Percentiles rank a stretch among this genome's conserved stretches.
phyloP scores from a whole-genome alignment of 2,329 filamentous ascomycete genomes.

The Waltergamsia citrina region DNA sequence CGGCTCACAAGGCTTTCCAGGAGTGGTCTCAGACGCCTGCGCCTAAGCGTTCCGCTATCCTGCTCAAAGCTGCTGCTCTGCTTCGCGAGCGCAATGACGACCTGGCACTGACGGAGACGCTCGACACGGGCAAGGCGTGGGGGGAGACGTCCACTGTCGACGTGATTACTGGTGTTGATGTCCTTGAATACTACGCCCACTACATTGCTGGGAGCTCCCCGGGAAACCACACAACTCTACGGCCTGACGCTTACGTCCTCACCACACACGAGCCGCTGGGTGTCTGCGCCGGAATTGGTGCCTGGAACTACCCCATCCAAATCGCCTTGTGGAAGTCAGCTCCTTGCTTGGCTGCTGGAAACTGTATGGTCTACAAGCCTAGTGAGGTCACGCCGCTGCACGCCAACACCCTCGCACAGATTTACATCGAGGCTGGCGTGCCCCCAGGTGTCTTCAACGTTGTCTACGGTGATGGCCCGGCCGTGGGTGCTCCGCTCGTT shows the following conservation, averaged over 20 bases:
- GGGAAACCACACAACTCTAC: slow-evolving; percentile 66
- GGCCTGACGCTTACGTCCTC: slow-evolving; percentile 72
- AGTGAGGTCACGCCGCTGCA: slow-evolving; percentile 85
- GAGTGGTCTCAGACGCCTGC: slow-evolving; percentile 68
- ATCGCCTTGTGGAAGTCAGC: slow-evolving; percentile 87
- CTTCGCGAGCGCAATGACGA: slow-evolving; percentile 70
- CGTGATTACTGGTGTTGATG: slow-evolving; percentile 72
- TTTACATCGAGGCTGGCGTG: slow-evolving; percentile 71
- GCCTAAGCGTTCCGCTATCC: slow-evolving; percentile 65
- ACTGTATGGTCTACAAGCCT: slow-evolving; percentile 87
- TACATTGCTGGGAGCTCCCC: slow-evolving; percentile 71
- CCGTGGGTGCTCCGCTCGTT: slow-evolving; percentile 65
- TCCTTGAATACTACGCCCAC: slow-evolving; percentile 79
- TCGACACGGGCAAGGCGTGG: slow-evolving; percentile 80
- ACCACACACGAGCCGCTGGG: slow-evolving; percentile 75
- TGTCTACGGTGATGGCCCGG: slow-evolving; percentile 66
- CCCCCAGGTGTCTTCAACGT: slow-evolving; percentile 83
- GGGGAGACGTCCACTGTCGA: slow-evolving; percentile 81
- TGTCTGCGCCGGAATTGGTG: slow-evolving; percentile 79
- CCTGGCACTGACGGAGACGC: slow-evolving; percentile 69
- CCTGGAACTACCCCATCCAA: slow-evolving; percentile 89
- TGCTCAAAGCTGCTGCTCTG: slow-evolving; percentile 65
- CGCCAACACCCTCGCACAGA: slow-evolving; percentile 61
- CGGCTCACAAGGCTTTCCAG: slow-evolving; percentile 63
- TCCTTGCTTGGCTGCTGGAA: slow-evolving; percentile 75